Evolutionary conservation across 2,329 filamentous ascomycete species (phyloP), one percentile per base, ranked within the genome.

Genomic region (Colletotrichum trifolii): DNA sequence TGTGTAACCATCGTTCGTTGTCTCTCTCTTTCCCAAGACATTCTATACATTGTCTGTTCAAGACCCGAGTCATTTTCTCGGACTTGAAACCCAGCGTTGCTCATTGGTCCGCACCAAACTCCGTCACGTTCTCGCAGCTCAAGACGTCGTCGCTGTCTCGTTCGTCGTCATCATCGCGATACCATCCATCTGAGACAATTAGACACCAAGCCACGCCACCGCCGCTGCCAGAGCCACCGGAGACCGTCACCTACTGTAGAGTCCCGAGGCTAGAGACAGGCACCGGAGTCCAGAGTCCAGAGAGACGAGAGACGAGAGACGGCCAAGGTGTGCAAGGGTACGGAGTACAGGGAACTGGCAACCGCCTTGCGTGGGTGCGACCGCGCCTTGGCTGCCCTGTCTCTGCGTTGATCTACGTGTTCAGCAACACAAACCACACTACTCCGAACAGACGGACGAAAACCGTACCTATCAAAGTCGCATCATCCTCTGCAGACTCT

Each of bases 1-100:
- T 15, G 62, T 65, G 62, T 62, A 55, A 62, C 62, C 42, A 53
- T 48, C 45, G 35, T 42, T 52, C 60, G 54, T 53, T 54, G 60
- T 64, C 55, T 60, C 38, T 33, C 52, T 58, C 25, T 25, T 25
- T 6, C 10, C 52, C 15, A 15, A 65, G 62, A 62, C 62, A 56
- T 38, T 38, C 46, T 25, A 42, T 6, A 13, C n/a, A 50, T 61
- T 40, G 46, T 43, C 36, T 56, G 39, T 35, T 52, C 48, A 40
- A 50, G 54, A 54, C 17, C 43, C 9, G 34, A n/a, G 25, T 25
- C 25, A 25, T 35, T n/a, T 25, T 15, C 15, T 12, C 57, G 38
- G 33, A 36, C 12, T n/a, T 42, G 11, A 11, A n/a, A 48, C 42
- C 38, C 12, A 13, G 5, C 8, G 25, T 17, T 6, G 3, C 2